Percentiles rank a stretch among this genome's conserved stretches.
Conservation (phyloP, 2,329 filamentous ascomycete species). For the Myriosclerotinia duriaeana region DNA sequence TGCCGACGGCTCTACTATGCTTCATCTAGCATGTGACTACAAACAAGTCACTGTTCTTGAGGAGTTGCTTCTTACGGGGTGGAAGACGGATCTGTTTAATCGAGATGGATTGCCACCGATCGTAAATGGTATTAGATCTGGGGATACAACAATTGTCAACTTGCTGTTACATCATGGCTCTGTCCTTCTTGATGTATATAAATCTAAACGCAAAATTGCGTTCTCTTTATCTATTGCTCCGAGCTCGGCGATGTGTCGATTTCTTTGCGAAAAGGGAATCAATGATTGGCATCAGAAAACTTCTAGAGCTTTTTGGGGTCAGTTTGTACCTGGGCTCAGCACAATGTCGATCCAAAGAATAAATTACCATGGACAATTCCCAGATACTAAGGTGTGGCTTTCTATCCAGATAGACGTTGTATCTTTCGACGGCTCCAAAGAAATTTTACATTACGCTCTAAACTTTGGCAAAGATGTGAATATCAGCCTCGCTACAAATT, state of each 20-base stretch:
- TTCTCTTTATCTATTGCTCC: not conserved
- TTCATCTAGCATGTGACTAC: not conserved
- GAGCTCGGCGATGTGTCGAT: not conserved
- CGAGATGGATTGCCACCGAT: not conserved
- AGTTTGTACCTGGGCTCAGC: not conserved
- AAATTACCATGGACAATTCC: too few species aligned
- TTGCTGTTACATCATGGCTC: not conserved
- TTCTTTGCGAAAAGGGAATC: not conserved
- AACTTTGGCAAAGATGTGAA: not conserved
- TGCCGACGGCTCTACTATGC: not conserved
- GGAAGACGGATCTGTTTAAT: not conserved
- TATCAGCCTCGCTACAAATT: not conserved
- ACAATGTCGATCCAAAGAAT: not conserved
- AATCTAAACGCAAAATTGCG: not conserved
- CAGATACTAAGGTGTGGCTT: too few species aligned
- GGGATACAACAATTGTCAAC: not conserved
- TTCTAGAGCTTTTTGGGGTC: too few species aligned
- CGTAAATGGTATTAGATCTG: not conserved
- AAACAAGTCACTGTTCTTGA: not conserved
- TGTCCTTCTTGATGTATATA: not conserved
- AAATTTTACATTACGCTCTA: constrained; percentile 2
- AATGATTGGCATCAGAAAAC: not conserved
- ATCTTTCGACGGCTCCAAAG: not conserved
- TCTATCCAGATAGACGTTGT: not conserved
- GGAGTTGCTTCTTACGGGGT: not conserved